A percentile compares a stretch with the other conserved stretches of the same genome.
These are phyloP conservation scores for Ceratocystis lukuohia DNA, from an alignment of 2,329 filamentous ascomycete genomes.

Conservation along the genomic window DNA sequence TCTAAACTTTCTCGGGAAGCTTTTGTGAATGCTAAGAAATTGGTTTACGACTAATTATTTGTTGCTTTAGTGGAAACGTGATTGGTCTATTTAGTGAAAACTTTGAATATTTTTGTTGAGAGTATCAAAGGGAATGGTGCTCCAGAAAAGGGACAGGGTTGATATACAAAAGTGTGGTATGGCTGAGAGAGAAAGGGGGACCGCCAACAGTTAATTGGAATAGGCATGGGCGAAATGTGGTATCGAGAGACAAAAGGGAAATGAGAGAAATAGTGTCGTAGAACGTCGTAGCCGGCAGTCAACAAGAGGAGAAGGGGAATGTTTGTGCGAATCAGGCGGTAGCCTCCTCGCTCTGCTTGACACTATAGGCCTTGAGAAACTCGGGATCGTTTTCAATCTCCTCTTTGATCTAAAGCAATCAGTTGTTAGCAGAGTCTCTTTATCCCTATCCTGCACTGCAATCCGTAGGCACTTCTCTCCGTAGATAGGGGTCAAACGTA, in stretches of 20 bases:
- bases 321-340: conserved; percentile 18
- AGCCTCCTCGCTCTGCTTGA: conserved; percentile 33
- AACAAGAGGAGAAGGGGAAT: not conserved
- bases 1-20: no score
- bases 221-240: not conserved
- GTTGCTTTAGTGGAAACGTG: not conserved
- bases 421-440: conserved; percentile 1
- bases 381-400: conserved; percentile 72
- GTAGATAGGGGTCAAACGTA: conserved; percentile 36
- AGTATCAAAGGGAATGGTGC: not conserved
- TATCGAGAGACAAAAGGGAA: conserved; percentile 5
- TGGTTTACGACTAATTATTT: not conserved
- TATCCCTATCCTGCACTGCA: no score
- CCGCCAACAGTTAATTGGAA: not conserved
- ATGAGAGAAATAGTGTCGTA: not conserved
- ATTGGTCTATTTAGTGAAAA: conserved; percentile 7
- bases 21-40: not conserved
- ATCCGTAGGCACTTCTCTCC: no score
- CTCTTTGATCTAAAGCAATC: conserved; percentile 63
- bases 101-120: not conserved
- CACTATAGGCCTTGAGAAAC: conserved; percentile 65
- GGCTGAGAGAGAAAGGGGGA: not conserved
- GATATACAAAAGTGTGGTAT: conserved; percentile 3
- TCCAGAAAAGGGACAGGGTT: not conserved
- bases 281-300: not conserved